Conservation (phyloP, 768 basidiomycete species). For the Nidularia pulvinata region DNA sequence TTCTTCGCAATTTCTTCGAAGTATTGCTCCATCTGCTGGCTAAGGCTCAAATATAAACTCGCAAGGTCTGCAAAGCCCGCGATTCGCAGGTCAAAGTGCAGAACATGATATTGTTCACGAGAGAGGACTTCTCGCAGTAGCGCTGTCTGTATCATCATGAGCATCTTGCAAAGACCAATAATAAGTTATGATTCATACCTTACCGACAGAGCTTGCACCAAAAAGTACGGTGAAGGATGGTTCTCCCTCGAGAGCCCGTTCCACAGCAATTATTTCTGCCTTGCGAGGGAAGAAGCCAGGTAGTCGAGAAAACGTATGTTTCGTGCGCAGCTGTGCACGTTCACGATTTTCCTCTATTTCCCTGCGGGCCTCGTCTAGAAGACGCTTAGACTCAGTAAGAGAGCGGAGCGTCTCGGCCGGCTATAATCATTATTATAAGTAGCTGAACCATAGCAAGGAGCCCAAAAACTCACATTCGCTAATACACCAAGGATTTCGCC, state of each 20-base stretch:
- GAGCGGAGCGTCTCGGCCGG: conserved; percentile 80
- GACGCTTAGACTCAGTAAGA: conserved; percentile 72
- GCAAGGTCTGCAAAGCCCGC: conserved; percentile 82
- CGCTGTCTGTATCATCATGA: conserved; percentile 52
- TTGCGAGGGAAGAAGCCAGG: conserved; percentile 75
- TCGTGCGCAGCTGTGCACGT: conserved; percentile 62
- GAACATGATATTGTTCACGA: conserved; percentile 67
- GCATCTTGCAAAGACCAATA: conserved; percentile 1
- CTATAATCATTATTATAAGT: conserved; percentile 26
- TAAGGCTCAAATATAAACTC: conserved; percentile 76
- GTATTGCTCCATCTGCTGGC: conserved; percentile 80
- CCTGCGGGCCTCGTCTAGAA: conserved; percentile 76
- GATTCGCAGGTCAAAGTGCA: conserved; percentile 84
- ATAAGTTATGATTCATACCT: conserved; percentile 37
- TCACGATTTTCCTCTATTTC: conserved; percentile 74
- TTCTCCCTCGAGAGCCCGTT: conserved; percentile 64
- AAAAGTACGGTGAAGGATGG: conserved; percentile 82
- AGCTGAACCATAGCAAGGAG: neutral
- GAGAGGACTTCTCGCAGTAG: conserved; percentile 79
- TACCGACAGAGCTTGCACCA: conserved; percentile 81
- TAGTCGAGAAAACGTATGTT: conserved; percentile 77
- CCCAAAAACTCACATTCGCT: conserved; percentile 54
- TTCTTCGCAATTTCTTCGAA: conserved; percentile 64
- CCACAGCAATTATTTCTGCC: conserved; percentile 64
- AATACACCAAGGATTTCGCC: conserved; percentile 77